Conservation (phyloP, 495 filamentous ascomycete species). For the Xylaria grammica region DNA sequence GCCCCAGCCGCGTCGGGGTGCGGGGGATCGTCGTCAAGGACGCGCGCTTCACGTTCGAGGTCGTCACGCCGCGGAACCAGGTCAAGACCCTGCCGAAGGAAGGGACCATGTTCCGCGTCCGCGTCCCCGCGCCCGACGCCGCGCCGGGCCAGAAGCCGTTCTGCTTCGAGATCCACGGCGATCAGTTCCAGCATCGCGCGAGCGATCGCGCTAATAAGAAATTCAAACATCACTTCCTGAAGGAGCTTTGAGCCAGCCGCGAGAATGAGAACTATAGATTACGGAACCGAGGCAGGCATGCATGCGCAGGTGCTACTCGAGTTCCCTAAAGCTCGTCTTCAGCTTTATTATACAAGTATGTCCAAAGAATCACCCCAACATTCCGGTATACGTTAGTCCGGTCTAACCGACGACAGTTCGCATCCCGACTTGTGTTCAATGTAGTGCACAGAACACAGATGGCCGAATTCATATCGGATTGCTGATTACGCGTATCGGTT, state of each 20-base stretch:
- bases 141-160: conserved; percentile 47
- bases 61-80: conserved; percentile 74
- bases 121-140: conserved; percentile 56
- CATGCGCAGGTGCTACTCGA: too few species aligned
- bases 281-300: neutral
- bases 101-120: conserved; percentile 81
- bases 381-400: too few species aligned
- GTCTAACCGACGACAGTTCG: too few species aligned
- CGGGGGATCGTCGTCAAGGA: conserved; percentile 89
- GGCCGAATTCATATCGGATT: too few species aligned
- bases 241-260: conserved; percentile 60
- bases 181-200: conserved; percentile 81
- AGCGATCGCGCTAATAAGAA: conserved; percentile 88
- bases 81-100: conserved; percentile 84
- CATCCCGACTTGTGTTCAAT: too few species aligned
- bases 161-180: conserved; percentile 86
- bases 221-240: conserved; percentile 77
- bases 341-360: neutral
- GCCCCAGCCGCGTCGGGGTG: conserved; percentile 79
- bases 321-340: neutral
- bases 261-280: neutral
- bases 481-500: too few species aligned
- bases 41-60: conserved; percentile 81
- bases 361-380: neutral
- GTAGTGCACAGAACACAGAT: too few species aligned